A percentile compares a stretch with the other conserved stretches of the same genome.
Evolutionary conservation across 192 early-diverging fungal genomes (phyloP).

Genomic region (Thamnidium elegans): DNA sequence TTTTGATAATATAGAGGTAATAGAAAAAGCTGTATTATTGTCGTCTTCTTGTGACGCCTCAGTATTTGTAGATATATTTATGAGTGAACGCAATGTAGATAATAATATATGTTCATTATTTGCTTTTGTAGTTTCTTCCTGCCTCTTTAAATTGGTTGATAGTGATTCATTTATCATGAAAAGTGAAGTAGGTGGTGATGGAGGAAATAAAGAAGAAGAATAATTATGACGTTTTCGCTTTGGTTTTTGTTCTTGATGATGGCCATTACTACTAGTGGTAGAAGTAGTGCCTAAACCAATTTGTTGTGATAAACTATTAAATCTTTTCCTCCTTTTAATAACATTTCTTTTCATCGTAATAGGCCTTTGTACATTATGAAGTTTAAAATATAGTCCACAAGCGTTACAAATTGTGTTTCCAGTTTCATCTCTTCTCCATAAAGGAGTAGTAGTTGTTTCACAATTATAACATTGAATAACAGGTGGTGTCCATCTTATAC

Average conservation of each 20-base stretch:
- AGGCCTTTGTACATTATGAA: conserved; percentile 80
- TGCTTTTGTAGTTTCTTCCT: not conserved
- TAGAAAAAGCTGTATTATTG: not conserved
- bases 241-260: not conserved
- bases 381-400: conserved; percentile 86
- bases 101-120: not conserved
- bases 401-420: conserved; percentile 83
- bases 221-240: not conserved
- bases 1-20: not conserved
- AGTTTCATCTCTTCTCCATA: conserved; percentile 74
- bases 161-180: not conserved
- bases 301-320: conserved; percentile 7
- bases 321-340: conserved; percentile 72
- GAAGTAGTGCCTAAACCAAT: not conserved
- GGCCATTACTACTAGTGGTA: not conserved
- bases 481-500: conserved; percentile 17
- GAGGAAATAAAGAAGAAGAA: not conserved
- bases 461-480: conserved; percentile 81
- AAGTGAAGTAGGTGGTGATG: not conserved
- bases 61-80: not conserved
- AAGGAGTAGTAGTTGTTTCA: conserved; percentile 73
- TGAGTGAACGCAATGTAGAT: not conserved
- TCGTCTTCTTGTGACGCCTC: not conserved
- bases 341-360: conserved; percentile 72
- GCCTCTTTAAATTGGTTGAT: not conserved